Evolutionary conservation across 1,139 yeast genomes (phyloP).

Genomic region (Taphrina confusa): DNA sequence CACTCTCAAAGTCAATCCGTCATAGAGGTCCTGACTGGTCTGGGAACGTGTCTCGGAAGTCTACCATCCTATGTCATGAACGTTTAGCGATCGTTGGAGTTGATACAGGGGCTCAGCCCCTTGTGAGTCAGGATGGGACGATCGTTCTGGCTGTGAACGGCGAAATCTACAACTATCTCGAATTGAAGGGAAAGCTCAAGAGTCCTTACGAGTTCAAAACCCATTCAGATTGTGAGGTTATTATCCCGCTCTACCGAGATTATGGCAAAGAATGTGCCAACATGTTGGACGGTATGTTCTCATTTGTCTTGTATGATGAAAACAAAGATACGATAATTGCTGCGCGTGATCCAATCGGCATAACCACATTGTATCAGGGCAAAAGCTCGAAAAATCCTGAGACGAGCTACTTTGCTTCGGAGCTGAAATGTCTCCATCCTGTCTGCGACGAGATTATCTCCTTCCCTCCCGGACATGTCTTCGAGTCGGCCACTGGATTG

Average conservation of each 20-base stretch:
- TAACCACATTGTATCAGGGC: slow-evolving; percentile 95
- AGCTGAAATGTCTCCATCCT: slow-evolving; percentile 86
- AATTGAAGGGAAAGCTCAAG: slow-evolving; percentile 69
- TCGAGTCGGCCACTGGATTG: slow-evolving; percentile 85
- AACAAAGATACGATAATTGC: slow-evolving; percentile 84
- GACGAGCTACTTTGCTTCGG: slow-evolving; percentile 87
- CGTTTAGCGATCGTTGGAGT: slow-evolving; percentile 71
- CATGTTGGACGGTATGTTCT: slow-evolving; percentile 95
- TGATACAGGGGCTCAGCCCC: slow-evolving; percentile 92
- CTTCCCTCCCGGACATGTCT: slow-evolving; percentile 98
- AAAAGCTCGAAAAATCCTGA: slow-evolving; percentile 67
- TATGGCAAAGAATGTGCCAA: slow-evolving; percentile 89
- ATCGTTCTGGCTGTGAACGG: slow-evolving; percentile 87
- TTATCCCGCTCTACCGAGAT: slow-evolving; percentile 85
- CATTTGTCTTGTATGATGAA: slow-evolving; percentile 86
- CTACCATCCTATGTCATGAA: slow-evolving; percentile 52
- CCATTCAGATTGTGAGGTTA: slow-evolving; percentile 93
- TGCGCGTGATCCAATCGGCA: slow-evolving; percentile 98
- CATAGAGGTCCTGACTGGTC: slow-evolving; percentile 99
- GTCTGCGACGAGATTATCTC: slow-evolving; percentile 91
- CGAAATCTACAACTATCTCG: slow-evolving; percentile 95
- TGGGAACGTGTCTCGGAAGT: slow-evolving; percentile 78
- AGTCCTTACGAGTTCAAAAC: slow-evolving; percentile 76
- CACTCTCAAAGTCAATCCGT: slow-evolving; percentile 76
- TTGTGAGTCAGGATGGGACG: slow-evolving; percentile 73